Percentiles rank a stretch among this genome's conserved stretches.
phyloP scores from a whole-genome alignment of 169 alveolate genomes.

The Plasmodium gaboni region DNA sequence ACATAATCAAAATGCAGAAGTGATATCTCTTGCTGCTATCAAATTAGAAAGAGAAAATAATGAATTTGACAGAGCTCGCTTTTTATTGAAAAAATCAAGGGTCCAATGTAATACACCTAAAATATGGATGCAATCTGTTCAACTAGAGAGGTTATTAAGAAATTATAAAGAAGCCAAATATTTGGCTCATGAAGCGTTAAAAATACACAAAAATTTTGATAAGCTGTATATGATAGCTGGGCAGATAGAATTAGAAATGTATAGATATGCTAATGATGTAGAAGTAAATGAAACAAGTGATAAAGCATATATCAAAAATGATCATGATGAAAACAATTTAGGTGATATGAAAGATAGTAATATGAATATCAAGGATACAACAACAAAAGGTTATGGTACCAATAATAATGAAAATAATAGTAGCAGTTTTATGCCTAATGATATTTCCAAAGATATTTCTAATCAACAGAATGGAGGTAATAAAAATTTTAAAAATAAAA shows the following conservation, averaged over 20 bases:
- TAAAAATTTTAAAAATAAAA: background rate
- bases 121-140: constrained; percentile 94
- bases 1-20: constrained; percentile 90
- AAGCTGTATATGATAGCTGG: constrained; percentile 95
- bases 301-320: background rate
- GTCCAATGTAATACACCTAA: constrained; percentile 87
- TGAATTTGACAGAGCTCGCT: constrained; percentile 94
- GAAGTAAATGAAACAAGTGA: background rate
- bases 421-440: background rate
- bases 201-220: constrained; percentile 88
- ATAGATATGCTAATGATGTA: background rate
- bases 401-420: background rate
- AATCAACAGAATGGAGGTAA: background rate
- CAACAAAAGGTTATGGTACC: background rate
- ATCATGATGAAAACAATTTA: background rate
- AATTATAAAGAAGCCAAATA: constrained; percentile 85
- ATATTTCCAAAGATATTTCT: background rate
- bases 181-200: constrained; percentile 86
- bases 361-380: background rate
- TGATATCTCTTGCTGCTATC: constrained; percentile 91
- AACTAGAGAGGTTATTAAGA: constrained; percentile 91
- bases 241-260: constrained; percentile 87
- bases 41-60: constrained; percentile 94
- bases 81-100: constrained; percentile 92
- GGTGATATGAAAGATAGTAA: background rate